These are phyloP conservation scores for Rhynchospora breviuscula DNA, from an alignment of 176 grass and related monocot species.

Conservation along the genomic window DNA sequence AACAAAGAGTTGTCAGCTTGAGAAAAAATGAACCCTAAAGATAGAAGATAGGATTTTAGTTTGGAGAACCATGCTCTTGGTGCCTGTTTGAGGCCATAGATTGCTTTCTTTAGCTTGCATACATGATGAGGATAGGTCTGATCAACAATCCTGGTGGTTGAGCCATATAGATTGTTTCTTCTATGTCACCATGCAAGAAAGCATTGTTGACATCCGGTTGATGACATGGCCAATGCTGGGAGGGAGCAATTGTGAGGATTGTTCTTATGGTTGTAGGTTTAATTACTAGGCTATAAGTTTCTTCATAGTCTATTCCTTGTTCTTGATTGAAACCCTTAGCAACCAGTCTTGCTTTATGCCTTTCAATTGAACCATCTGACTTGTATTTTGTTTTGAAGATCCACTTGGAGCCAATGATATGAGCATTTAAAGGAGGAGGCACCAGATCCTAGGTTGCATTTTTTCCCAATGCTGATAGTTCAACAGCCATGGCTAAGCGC, in stretches of 20 bases:
- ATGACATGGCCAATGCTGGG: neutral
- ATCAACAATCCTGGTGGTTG: neutral
- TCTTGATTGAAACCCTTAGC: neutral
- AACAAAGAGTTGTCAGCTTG: neutral
- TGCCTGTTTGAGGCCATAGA: slow-evolving; percentile 13
- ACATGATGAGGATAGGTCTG: neutral
- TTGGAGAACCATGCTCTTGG: neutral
- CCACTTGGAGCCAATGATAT: neutral
- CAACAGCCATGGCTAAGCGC: neutral
- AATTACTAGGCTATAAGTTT: neutral
- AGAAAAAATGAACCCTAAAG: neutral
- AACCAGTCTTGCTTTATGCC: neutral
- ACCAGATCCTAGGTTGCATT: neutral
- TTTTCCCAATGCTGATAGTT: neutral
- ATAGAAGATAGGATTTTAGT: neutral
- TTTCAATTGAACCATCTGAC: neutral
- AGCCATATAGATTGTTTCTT: neutral
- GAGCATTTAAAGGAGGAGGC: neutral
- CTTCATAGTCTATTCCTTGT: neutral
- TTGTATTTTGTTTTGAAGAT: neutral
- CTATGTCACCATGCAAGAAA: no score
- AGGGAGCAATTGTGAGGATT: neutral
- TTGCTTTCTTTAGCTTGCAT: neutral
- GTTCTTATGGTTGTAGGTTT: neutral
- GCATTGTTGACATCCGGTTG: neutral